These are phyloP conservation scores for Eucalyptus lansdowneana DNA, from an alignment of 345 rosid species.

Conservation along the genomic window DNA sequence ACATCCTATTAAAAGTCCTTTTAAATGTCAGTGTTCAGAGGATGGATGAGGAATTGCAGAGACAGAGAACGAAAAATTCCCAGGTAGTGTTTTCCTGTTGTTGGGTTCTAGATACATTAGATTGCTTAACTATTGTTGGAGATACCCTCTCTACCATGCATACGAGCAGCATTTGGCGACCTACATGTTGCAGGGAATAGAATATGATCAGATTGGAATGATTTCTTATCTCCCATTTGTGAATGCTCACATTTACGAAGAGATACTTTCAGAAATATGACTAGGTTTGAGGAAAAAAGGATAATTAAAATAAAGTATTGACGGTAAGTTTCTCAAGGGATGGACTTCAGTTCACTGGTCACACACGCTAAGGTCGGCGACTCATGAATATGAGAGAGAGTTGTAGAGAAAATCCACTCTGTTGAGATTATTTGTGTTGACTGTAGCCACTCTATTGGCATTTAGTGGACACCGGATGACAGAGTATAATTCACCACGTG, in stretches of 20 bases:
- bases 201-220: neutral
- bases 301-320: neutral
- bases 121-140: neutral
- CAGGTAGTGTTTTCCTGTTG: slow-evolving; percentile 25
- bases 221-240: neutral
- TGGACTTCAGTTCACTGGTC: neutral
- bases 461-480: neutral
- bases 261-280: neutral
- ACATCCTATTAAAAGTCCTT: slow-evolving; percentile 1
- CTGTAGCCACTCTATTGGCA: neutral
- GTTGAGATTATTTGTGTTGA: neutral
- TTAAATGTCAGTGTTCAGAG: slow-evolving; percentile 43
- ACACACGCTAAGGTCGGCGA: neutral
- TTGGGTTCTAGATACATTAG: neutral
- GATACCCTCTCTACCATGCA: neutral
- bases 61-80: slow-evolving; percentile 50
- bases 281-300: neutral
- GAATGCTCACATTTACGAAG: neutral
- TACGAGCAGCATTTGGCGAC: neutral
- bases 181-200: neutral
- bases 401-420: neutral
- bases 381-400: neutral
- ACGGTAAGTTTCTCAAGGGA: neutral
- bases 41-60: slow-evolving; percentile 72
- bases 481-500: neutral